phyloP scores from a whole-genome alignment of 2,329 filamentous ascomycete species.

The Ceratocystis destructans region DNA sequence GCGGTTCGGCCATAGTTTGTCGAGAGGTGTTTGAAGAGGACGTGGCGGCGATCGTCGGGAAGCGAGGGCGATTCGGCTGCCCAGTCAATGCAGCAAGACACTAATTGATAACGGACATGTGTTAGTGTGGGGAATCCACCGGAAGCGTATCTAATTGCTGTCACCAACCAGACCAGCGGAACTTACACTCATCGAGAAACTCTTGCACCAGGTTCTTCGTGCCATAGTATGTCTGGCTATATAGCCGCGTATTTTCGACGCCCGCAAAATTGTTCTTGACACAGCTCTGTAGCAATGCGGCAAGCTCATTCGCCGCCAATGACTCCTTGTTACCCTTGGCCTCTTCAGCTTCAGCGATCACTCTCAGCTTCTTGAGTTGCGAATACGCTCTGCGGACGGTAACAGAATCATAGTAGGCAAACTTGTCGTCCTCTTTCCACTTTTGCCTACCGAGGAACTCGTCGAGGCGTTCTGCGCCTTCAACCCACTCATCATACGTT shows the following conservation, averaged over 20 bases:
- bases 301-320: conserved; percentile 46
- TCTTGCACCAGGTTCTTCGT: conserved; percentile 91
- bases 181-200: conserved; percentile 67
- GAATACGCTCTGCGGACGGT: conserved; percentile 66
- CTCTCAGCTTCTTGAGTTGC: conserved; percentile 55
- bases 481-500: conserved; percentile 73
- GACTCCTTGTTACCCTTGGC: conserved; percentile 25
- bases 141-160: neutral
- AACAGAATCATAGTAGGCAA: conserved; percentile 74
- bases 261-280: conserved; percentile 97
- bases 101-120: neutral
- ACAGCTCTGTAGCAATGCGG: conserved; percentile 68
- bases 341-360: conserved; percentile 41
- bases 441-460: conserved; percentile 62
- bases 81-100: conserved; percentile 18
- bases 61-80: conserved; percentile 15
- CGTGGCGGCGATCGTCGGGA: conserved; percentile 21
- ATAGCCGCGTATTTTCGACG: conserved; percentile 84
- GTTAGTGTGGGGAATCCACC: conserved; percentile 8
- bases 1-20: conserved; percentile 89
- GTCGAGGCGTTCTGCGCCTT: conserved; percentile 66
- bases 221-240: conserved; percentile 93
- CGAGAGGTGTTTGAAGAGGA: conserved; percentile 73
- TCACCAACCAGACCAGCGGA: neutral
- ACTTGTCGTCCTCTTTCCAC: conserved; percentile 68